A percentile compares a stretch with the other conserved stretches of the same genome.
Evolutionary conservation across 2,329 filamentous ascomycete species (phyloP).

Genomic region (Colletotrichum acutatum): DNA sequence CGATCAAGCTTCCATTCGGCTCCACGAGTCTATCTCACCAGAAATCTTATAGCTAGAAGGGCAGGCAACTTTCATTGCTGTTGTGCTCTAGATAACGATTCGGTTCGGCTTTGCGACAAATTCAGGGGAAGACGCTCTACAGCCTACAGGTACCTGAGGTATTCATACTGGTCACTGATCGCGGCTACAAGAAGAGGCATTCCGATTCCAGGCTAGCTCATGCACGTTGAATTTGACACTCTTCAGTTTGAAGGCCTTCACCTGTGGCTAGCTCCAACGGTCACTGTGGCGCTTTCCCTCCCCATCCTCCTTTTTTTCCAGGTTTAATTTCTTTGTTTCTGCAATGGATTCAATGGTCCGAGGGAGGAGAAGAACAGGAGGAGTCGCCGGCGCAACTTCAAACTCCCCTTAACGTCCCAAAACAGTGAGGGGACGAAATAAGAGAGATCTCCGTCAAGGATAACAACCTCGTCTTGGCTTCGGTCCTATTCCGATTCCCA

Average conservation of each 20-base stretch:
- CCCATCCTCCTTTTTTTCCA: neutral
- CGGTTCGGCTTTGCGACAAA: no score
- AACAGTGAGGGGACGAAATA: neutral
- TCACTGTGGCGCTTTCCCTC: neutral
- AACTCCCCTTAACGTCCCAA: neutral
- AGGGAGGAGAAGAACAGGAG: neutral
- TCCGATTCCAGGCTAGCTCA: neutral
- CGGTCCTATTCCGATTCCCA: neutral
- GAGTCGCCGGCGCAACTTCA: neutral
- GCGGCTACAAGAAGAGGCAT: neutral
- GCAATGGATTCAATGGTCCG: neutral
- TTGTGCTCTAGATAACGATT: no score
- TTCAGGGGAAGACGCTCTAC: no score
- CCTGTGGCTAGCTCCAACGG: neutral
- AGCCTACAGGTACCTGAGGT: no score
- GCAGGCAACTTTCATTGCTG: neutral
- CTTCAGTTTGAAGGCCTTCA: neutral
- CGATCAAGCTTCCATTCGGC: neutral
- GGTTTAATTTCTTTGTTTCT: neutral
- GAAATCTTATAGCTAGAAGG: neutral
- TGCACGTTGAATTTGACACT: neutral
- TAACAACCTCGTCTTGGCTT: neutral
- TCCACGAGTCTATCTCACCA: neutral
- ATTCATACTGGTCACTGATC: neutral
- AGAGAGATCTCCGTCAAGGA: conserved; percentile 8